Conservation (phyloP, 2,329 filamentous ascomycete species). For the Fusarium burgessii region DNA sequence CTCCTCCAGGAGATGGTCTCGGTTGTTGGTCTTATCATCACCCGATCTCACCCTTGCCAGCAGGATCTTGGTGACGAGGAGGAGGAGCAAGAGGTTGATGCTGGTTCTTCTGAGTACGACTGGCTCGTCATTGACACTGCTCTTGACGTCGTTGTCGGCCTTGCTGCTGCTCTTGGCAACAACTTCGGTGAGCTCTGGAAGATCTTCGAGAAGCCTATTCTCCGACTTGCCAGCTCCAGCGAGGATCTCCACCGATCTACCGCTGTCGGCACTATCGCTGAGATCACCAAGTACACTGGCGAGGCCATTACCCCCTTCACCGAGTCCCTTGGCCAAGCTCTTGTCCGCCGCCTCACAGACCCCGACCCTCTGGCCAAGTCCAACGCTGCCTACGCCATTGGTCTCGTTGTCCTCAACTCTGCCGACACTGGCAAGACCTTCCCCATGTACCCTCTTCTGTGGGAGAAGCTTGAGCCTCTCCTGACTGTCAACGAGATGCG, state of each 20-base stretch:
- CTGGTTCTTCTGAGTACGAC: slow-evolving; percentile 92
- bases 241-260: slow-evolving; percentile 90
- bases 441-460: slow-evolving; percentile 80
- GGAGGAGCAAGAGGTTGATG: slow-evolving; percentile 77
- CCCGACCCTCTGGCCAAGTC: slow-evolving; percentile 93
- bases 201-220: slow-evolving; percentile 91
- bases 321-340: slow-evolving; percentile 77
- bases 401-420: slow-evolving; percentile 86
- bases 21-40: slow-evolving; percentile 82
- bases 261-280: slow-evolving; percentile 90
- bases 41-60: slow-evolving; percentile 92
- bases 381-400: slow-evolving; percentile 92
- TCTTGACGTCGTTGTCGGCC: slow-evolving; percentile 87
- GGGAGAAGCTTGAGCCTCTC: slow-evolving; percentile 87
- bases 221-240: slow-evolving; percentile 87
- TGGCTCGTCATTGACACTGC: slow-evolving; percentile 97
- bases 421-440: slow-evolving; percentile 77
- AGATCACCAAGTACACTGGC: slow-evolving; percentile 88
- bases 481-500: slow-evolving; percentile 82
- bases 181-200: slow-evolving; percentile 93
- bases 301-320: slow-evolving; percentile 86
- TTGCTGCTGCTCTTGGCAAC: slow-evolving; percentile 83
- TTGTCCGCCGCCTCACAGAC: slow-evolving; percentile 88
- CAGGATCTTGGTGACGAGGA: slow-evolving; percentile 87
- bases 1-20: slow-evolving; percentile 82